These are phyloP conservation scores for Solanum hybrid DNA, from an alignment of 305 asterid genomes.

Conservation along the genomic window DNA sequence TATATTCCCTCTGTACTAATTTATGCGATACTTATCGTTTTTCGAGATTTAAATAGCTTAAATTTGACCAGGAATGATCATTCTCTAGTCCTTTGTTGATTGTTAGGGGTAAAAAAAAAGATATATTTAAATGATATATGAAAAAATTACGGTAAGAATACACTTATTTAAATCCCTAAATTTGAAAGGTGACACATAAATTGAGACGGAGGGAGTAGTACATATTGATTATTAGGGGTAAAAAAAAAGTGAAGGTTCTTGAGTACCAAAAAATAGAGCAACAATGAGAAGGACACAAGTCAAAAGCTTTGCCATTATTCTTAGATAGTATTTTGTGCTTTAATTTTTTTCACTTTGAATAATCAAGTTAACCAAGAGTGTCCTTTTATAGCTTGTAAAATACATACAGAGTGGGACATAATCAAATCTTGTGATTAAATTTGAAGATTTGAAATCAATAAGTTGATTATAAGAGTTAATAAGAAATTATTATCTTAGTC, in stretches of 20 bases:
- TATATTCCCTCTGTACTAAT: neutral
- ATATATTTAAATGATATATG: too few species aligned
- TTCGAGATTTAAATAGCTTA: too few species aligned
- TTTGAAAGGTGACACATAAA: too few species aligned
- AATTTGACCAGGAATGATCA: neutral
- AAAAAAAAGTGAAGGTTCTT: neutral
- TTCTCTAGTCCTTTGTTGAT: neutral
- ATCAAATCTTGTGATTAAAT: neutral
- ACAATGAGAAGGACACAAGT: neutral
- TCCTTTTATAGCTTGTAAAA: neutral
- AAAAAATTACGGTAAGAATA: neutral
- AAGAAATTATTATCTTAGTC: neutral
- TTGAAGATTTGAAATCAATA: neutral
- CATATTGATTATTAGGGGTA: too few species aligned
- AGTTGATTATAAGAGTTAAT: neutral
- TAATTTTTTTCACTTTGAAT: neutral
- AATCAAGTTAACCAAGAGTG: neutral
- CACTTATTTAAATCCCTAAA: too few species aligned
- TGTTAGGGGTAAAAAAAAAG: neutral
- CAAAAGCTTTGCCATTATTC: neutral
- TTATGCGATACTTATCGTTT: neutral
- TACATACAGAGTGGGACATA: neutral
- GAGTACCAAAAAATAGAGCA: neutral
- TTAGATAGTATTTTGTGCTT: neutral
- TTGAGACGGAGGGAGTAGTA: neutral